A percentile compares a stretch with the other conserved stretches of the same genome.
Evolutionary conservation across 768 basidiomycete species (phyloP).

Genomic region (Xanthoconium stramineum): DNA sequence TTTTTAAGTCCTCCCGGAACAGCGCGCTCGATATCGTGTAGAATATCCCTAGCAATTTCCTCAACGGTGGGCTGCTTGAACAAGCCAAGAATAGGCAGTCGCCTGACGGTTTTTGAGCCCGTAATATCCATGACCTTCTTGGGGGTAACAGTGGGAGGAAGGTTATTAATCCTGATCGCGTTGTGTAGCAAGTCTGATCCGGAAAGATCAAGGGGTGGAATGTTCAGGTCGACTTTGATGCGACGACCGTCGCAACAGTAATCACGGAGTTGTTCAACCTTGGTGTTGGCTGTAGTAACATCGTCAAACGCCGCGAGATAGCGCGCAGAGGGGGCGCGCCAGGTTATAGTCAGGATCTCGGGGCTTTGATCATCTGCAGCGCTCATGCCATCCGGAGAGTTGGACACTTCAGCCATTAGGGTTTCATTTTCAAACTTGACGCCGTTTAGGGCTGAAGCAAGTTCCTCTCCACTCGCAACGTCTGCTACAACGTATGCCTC

Average conservation of each 20-base stretch:
- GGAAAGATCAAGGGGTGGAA: constrained; percentile 32
- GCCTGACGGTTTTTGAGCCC: constrained; percentile 24
- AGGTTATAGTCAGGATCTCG: constrained; percentile 47
- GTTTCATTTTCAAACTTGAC: constrained; percentile 44
- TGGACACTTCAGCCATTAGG: constrained; percentile 42
- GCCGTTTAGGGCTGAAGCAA: constrained; percentile 46
- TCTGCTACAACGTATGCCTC: constrained; percentile 46
- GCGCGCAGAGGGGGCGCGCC: constrained; percentile 46
- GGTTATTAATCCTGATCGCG: constrained; percentile 43
- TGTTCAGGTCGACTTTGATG: constrained; percentile 46
- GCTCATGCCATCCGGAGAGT: constrained; percentile 42
- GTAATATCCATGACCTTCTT: constrained; percentile 30
- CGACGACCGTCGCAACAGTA: constrained; percentile 37
- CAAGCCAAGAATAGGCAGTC: constrained; percentile 17
- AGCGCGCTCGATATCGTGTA: constrained; percentile 20
- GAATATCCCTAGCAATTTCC: constrained; percentile 21
- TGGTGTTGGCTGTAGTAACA: constrained; percentile 19
- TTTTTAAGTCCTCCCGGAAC: constrained; percentile 15
- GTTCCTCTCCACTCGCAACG: constrained; percentile 37
- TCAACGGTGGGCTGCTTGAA: constrained; percentile 6
- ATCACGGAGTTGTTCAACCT: constrained; percentile 38
- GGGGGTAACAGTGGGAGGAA: constrained; percentile 31
- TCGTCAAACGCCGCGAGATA: constrained; percentile 43
- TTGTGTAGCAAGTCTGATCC: constrained; percentile 26
- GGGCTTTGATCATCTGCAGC: constrained; percentile 30